Evolutionary conservation across 257 asterid species (phyloP), one percentile per base, ranked within the genome.

Genomic region (Solanum medicagineum): DNA sequence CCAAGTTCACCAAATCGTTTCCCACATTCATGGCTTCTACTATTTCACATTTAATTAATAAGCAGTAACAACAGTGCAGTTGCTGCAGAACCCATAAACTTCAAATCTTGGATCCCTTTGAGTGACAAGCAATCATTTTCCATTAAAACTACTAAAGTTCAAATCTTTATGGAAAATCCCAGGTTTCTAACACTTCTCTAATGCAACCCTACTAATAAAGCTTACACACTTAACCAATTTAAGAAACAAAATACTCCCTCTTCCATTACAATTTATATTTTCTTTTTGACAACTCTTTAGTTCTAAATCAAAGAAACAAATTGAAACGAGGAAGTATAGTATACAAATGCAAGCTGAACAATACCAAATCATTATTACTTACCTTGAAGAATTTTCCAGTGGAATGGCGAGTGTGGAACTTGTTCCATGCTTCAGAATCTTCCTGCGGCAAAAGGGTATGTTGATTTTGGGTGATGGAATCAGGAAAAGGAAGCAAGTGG

Each of bases 311-410:
- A 36, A 36, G 7, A 36, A 36, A 36, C 42, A 36, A 36, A 36
- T 36, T 0, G 42, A 36, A 36, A 5, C 6, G 42, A 36, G 42
- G 42, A 1, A 36, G 42, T 36, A 36, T 36, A 36, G 6, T 36
- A 36, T 22, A 70, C 12, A 20, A n/a, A 73, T n/a, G 17, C 56
- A 73, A 73, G 36, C 20, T 73, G 3, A 0, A 73, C 16, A 71
- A 54, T 42, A 42, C 3, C 55, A 71, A 44, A 54, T 3, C 45
- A 12, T 73, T 5, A 63, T 63, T 74, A 74, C n/a, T 47, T 49
- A 94, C 98, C 97, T 94, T 94, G 92, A 93, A 95, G 94, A 94
- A 95, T 88, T 92, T 95, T 10, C 99, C 99, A 65, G 97, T 91
- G 75, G 95, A 92, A 86, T 95, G 98, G 75, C 92, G 93, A 86